Evolutionary conservation across 805 yeast species (phyloP).

Genomic region (Debaryomyces tyrocola): DNA sequence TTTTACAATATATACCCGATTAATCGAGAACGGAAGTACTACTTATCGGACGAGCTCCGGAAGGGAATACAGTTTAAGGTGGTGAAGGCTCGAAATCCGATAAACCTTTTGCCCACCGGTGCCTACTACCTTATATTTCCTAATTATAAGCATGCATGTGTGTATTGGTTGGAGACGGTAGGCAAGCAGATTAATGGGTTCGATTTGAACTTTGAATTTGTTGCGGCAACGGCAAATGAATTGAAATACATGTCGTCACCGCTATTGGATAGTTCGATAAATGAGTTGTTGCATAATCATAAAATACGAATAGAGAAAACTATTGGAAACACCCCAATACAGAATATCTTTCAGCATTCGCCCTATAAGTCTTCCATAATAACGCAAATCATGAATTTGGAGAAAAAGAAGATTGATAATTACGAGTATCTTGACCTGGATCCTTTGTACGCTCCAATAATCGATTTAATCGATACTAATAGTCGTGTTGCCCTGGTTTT

Average conservation of each 20-base stretch:
- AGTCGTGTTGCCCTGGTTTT: constrained; percentile 29
- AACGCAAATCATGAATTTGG: constrained; percentile 1
- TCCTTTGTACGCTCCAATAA: constrained; percentile 12
- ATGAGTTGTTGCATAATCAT: constrained; percentile 1
- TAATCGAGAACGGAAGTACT: constrained; percentile 27
- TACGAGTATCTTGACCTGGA: constrained; percentile 2
- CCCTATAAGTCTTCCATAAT: constrained; percentile 3
- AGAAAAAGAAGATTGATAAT: background rate
- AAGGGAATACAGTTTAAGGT: constrained; percentile 37
- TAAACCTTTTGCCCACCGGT: constrained; percentile 43
- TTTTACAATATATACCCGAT: constrained; percentile 39
- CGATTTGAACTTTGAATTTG: constrained; percentile 47
- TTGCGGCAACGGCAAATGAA: constrained; percentile 23
- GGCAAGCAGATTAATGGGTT: constrained; percentile 53
- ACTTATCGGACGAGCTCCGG: constrained; percentile 18
- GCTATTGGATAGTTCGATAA: constrained; percentile 11
- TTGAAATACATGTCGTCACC: constrained; percentile 33
- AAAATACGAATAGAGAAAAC: background rate
- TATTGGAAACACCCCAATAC: constrained; percentile 3
- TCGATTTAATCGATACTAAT: constrained; percentile 16
- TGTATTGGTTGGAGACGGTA: constrained; percentile 50
- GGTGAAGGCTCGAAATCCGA: constrained; percentile 50
- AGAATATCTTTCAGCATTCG: constrained; percentile 5
- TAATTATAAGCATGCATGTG: constrained; percentile 47
- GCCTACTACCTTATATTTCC: constrained; percentile 56